Percentiles rank a stretch among this genome's conserved stretches.
Conservation (phyloP, 129 eudicot species). For the Chrysanthemum lavandulifolium region DNA sequence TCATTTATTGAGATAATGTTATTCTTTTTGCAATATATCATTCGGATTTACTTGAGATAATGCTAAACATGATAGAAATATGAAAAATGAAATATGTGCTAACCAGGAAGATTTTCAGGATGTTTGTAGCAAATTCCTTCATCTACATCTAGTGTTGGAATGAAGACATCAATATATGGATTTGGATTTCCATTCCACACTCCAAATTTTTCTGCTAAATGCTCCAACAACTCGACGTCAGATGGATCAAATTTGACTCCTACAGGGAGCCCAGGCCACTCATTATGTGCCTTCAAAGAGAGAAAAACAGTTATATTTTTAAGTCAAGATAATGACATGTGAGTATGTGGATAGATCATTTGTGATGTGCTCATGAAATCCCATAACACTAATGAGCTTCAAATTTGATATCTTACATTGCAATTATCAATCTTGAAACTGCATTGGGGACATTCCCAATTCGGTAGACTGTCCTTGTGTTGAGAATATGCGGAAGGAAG, state of each 20-base stretch:
- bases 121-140: conserved; percentile 82
- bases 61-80: not conserved
- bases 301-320: not conserved
- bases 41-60: not conserved
- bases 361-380: conserved; percentile 5
- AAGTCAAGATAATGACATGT: too few species aligned
- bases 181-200: conserved; percentile 49
- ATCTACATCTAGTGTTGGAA: conserved; percentile 60
- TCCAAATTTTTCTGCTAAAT: conserved; percentile 74
- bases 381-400: not conserved
- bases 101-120: conserved; percentile 95
- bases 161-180: conserved; percentile 65
- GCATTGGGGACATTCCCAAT: conserved; percentile 79
- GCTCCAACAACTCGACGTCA: conserved; percentile 74
- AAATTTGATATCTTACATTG: conserved; percentile 52
- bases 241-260: conserved; percentile 95
- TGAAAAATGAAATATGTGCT: conserved; percentile 16
- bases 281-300: conserved; percentile 52
- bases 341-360: not conserved
- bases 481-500: conserved; percentile 35
- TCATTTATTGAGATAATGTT: not conserved
- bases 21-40: not conserved
- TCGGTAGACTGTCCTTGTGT: conserved; percentile 66
- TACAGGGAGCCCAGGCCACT: conserved; percentile 83
- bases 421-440: conserved; percentile 57